These are phyloP conservation scores for Suillus subalutaceus DNA, from an alignment of 768 basidiomycete species.

Conservation along the genomic window DNA sequence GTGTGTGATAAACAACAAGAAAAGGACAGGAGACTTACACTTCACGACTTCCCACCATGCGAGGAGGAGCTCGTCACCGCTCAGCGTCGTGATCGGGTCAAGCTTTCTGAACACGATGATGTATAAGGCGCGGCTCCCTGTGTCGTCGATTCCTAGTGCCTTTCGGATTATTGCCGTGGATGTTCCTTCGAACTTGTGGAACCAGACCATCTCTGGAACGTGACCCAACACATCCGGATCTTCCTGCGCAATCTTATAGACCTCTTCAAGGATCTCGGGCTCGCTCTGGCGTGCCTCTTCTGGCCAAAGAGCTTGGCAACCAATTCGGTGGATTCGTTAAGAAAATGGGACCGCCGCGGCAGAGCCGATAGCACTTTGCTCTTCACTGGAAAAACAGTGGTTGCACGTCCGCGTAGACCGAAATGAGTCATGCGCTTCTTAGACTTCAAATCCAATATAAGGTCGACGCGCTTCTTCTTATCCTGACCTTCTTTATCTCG, in stretches of 20 bases:
- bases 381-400: not conserved
- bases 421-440: not conserved
- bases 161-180: not conserved
- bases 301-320: constrained; percentile 9
- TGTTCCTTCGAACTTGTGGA: not conserved
- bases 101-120: not conserved
- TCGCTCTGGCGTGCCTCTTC: constrained; percentile 4
- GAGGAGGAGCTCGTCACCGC: not conserved
- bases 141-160: not conserved
- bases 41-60: not conserved
- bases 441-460: not conserved
- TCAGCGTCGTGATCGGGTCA: not conserved
- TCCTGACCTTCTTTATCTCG: not conserved
- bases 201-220: constrained; percentile 5
- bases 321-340: not conserved
- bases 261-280: not conserved
- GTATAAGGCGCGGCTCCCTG: not conserved
- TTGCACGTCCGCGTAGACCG: constrained; percentile 2
- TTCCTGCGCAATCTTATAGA: not conserved
- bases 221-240: not conserved
- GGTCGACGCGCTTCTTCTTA: not conserved
- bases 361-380: not conserved
- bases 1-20: not conserved
- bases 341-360: not conserved
- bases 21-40: not conserved